phyloP scores from a whole-genome alignment of 306 rosid species.

The Fragaria vesca region DNA sequence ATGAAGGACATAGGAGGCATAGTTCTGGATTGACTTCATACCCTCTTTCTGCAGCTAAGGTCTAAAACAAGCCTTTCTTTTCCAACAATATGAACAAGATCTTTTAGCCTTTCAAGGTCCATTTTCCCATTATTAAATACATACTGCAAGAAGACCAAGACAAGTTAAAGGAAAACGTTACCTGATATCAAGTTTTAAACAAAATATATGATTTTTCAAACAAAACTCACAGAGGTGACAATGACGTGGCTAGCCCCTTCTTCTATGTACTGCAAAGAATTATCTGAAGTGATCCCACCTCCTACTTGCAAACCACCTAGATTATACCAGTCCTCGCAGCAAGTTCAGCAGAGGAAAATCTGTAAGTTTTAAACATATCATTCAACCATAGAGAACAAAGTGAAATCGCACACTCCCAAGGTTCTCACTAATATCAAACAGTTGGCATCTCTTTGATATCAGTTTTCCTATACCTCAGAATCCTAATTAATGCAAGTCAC shows the following conservation, averaged over 20 bases:
- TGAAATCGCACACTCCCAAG: constrained; percentile 11
- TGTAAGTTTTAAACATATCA: constrained; percentile 49
- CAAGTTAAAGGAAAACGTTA: background rate
- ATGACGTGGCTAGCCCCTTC: constrained; percentile 98
- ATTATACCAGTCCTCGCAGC: constrained; percentile 51
- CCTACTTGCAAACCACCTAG: constrained; percentile 91
- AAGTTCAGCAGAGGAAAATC: constrained; percentile 63
- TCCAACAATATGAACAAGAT: constrained; percentile 74
- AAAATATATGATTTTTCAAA: background rate
- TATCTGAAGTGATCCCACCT: constrained; percentile 92
- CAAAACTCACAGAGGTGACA: constrained; percentile 75
- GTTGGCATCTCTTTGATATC: background rate
- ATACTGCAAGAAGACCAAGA: constrained; percentile 47
- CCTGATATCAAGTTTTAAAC: background rate
- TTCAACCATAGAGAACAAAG: constrained; percentile 35
- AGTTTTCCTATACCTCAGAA: background rate
- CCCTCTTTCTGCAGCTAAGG: constrained; percentile 96
- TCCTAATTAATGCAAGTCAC: background rate
- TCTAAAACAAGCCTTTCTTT: constrained; percentile 91
- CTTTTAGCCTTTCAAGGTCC: constrained; percentile 81
- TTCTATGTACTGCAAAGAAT: constrained; percentile 65
- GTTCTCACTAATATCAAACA: background rate
- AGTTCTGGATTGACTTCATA: constrained; percentile 23
- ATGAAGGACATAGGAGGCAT: background rate
- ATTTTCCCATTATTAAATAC: constrained; percentile 89